These are phyloP conservation scores for Xylaria sp. DNA, from an alignment of 2,329 filamentous ascomycete genomes.

Conservation along the genomic window DNA sequence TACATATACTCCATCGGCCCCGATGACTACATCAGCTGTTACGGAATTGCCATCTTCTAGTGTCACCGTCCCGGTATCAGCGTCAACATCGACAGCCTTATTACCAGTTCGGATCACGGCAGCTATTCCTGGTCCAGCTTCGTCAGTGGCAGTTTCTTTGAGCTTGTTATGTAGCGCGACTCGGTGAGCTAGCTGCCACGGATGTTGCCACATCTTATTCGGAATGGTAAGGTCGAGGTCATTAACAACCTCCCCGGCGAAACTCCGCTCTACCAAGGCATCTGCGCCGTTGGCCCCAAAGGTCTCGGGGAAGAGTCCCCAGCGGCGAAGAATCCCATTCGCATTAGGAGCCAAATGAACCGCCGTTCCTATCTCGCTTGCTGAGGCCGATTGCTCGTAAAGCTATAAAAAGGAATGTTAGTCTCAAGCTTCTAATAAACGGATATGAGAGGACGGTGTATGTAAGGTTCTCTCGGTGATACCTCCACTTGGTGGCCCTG, in stretches of 20 bases:
- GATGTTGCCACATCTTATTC: constrained; percentile 56
- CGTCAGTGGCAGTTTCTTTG: constrained; percentile 50
- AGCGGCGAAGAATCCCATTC: constrained; percentile 58
- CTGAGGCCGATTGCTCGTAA: constrained; percentile 61
- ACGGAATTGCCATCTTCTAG: constrained; percentile 25
- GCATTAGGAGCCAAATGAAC: constrained; percentile 68
- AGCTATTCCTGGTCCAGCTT: constrained; percentile 44
- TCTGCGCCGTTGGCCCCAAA: constrained; percentile 45
- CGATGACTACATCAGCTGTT: constrained; percentile 30
- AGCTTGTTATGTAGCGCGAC: constrained; percentile 58
- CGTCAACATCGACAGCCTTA: constrained; percentile 26
- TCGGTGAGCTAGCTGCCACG: constrained; percentile 59
- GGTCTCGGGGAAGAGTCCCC: constrained; percentile 46
- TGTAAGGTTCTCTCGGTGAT: background rate
- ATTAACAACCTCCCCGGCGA: constrained; percentile 30
- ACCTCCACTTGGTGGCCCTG: constrained; percentile 26
- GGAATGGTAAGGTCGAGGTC: constrained; percentile 44
- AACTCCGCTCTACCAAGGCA: constrained; percentile 30
- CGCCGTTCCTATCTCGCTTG: constrained; percentile 63
- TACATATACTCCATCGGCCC: constrained; percentile 35
- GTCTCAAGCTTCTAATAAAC: background rate
- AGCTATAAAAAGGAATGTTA: constrained; percentile 43
- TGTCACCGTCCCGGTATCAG: constrained; percentile 17
- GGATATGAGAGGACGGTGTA: background rate
- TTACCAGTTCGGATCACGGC: constrained; percentile 42